Percentiles rank a stretch among this genome's conserved stretches.
phyloP scores from a whole-genome alignment of 2,329 filamentous ascomycete genomes.

The Sporothrix protearum region DNA sequence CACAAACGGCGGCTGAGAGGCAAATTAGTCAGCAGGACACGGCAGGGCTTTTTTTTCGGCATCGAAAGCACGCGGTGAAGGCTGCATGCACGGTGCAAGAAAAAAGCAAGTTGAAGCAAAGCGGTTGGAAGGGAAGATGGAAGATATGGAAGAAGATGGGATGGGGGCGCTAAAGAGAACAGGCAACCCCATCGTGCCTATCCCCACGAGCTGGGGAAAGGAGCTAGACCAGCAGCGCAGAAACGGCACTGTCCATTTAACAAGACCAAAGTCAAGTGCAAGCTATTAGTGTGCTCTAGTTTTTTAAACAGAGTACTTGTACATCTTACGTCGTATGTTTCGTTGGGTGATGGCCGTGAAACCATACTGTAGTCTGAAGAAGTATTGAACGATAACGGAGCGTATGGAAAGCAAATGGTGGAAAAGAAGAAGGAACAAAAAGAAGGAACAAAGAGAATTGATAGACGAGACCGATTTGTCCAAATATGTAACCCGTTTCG shows the following conservation, averaged over 20 bases:
- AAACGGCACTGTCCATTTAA: background rate
- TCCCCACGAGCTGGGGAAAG: background rate
- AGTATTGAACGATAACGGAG: background rate
- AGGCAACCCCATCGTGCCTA: too few relatives aligned
- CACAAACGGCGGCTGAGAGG: too few relatives aligned
- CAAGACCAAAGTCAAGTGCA: too few relatives aligned
- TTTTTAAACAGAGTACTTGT: too few relatives aligned
- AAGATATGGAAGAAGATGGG: background rate
- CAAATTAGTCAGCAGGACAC: too few relatives aligned
- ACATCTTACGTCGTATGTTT: background rate
- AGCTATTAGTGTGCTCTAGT: background rate
- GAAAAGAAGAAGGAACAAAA: background rate
- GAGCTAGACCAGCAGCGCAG: background rate
- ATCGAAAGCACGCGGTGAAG: background rate
- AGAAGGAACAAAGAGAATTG: background rate
- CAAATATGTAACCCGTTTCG: background rate
- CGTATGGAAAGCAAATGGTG: too few relatives aligned
- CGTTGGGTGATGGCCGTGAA: background rate
- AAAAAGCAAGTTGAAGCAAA: background rate
- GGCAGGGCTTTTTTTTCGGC: background rate
- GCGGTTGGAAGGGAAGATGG: background rate
- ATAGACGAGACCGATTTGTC: background rate
- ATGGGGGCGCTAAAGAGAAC: too few relatives aligned
- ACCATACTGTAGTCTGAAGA: background rate
- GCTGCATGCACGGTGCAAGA: background rate